These are phyloP conservation scores for Jatropha curcas DNA, from an alignment of 345 rosid species.

Conservation along the genomic window DNA sequence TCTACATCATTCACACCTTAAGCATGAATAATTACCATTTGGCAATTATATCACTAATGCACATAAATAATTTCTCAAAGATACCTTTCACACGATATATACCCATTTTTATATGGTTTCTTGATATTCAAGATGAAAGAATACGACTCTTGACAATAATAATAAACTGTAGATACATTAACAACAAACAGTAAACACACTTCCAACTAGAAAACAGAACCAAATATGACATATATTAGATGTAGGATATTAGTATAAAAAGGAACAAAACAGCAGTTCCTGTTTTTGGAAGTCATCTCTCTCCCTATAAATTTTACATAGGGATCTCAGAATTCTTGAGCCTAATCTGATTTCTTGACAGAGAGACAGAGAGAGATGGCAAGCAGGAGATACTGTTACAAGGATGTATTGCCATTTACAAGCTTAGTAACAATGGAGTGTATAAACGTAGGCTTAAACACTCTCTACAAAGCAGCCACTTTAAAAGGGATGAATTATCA, in stretches of 20 bases:
- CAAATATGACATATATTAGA: no score
- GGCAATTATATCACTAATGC: no score
- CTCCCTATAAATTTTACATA: no score
- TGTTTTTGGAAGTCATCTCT: slow-evolving; percentile 5
- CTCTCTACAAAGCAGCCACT: slow-evolving; percentile 87
- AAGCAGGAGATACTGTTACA: neutral
- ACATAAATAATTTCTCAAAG: no score
- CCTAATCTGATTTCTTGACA: neutral
- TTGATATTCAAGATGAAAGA: neutral
- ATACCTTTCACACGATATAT: no score
- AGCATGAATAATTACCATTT: no score
- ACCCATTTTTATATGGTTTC: no score
- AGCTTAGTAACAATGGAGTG: slow-evolving; percentile 20
- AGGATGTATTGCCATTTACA: slow-evolving; percentile 17
- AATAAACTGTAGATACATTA: no score
- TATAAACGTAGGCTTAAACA: slow-evolving; percentile 43
- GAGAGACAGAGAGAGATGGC: slow-evolving; percentile 11
- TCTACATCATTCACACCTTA: no score
- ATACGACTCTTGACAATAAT: neutral
- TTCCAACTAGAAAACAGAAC: neutral
- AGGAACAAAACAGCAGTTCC: neutral
- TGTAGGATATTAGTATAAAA: no score
- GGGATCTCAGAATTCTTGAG: slow-evolving; percentile 2
- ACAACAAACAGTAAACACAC: neutral
- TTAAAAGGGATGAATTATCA: slow-evolving; percentile 72